These are phyloP conservation scores for Cryptococcus deneoformans DNA, from an alignment of 1,284 basidiomycete species.

Conservation along the genomic window DNA sequence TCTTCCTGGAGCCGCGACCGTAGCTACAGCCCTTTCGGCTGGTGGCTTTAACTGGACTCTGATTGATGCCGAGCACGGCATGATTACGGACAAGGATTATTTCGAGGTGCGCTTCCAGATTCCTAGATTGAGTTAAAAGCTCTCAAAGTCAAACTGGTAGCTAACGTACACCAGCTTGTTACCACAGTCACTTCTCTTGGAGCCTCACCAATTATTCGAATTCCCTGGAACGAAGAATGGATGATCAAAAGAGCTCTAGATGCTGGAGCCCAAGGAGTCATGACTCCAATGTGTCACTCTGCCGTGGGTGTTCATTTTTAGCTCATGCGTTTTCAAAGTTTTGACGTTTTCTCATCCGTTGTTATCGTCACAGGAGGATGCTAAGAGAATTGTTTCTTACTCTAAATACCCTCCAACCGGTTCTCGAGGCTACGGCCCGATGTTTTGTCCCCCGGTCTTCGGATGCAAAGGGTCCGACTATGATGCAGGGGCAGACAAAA, in stretches of 20 bases:
- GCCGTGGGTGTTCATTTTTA: constrained; percentile 10
- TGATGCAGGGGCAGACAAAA: constrained; percentile 59
- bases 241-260: constrained; percentile 47
- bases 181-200: constrained; percentile 28
- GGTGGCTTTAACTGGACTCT: constrained; percentile 39
- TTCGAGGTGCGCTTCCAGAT: constrained; percentile 20
- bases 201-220: constrained; percentile 43
- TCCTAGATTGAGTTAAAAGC: background rate
- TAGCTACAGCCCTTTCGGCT: constrained; percentile 28
- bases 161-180: constrained; percentile 14
- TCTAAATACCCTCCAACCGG: constrained; percentile 34
- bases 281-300: constrained; percentile 38
- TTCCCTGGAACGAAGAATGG: constrained; percentile 39
- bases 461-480: constrained; percentile 52
- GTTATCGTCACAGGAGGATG: constrained; percentile 17
- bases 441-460: constrained; percentile 30
- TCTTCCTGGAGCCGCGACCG: constrained; percentile 25
- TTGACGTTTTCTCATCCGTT: background rate
- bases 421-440: constrained; percentile 33
- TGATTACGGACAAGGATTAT: constrained; percentile 32
- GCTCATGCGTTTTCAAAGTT: background rate
- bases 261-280: constrained; percentile 40
- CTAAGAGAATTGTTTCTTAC: constrained; percentile 24
- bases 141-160: background rate
- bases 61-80: constrained; percentile 34